Conservation (phyloP, 164 flowering plant genomes). For the Taxillus chinensis region DNA sequence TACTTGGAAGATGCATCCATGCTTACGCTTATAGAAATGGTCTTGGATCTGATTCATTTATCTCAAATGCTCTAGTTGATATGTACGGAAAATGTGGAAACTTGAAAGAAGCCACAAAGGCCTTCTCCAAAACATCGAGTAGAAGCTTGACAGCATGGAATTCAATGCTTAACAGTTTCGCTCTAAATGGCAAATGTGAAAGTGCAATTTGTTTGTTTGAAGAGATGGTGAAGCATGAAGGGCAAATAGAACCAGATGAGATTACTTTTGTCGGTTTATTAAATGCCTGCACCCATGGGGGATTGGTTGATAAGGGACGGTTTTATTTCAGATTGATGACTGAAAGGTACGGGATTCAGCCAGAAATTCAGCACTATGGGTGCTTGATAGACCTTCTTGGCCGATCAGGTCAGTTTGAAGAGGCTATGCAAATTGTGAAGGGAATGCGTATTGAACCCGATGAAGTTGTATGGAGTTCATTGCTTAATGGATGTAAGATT, state of each 20-base stretch:
- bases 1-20: conserved; percentile 45
- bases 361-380: conserved; percentile 54
- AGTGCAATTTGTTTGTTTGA: conserved; percentile 38
- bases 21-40: conserved; percentile 32
- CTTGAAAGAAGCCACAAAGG: conserved; percentile 31
- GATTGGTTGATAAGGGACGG: conserved; percentile 40
- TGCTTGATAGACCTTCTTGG: conserved; percentile 61
- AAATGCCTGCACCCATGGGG: conserved; percentile 63
- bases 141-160: conserved; percentile 48
- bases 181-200: conserved; percentile 44
- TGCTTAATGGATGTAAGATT: conserved; percentile 52
- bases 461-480: conserved; percentile 59
- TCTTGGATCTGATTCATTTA: conserved; percentile 22
- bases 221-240: conserved; percentile 28
- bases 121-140: conserved; percentile 26
- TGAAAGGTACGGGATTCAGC: conserved; percentile 29
- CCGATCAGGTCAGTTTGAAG: conserved; percentile 49
- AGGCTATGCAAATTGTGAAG: conserved; percentile 41
- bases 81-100: conserved; percentile 72
- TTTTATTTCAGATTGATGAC: conserved; percentile 36
- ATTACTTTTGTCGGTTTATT: conserved; percentile 52
- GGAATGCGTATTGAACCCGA: conserved; percentile 49
- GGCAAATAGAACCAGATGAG: conserved; percentile 32
- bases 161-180: conserved; percentile 51
- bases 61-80: conserved; percentile 45